Base-by-base conservation (phyloP, 768 basidiomycete species). In the Crepidotus variabilis region DNA sequence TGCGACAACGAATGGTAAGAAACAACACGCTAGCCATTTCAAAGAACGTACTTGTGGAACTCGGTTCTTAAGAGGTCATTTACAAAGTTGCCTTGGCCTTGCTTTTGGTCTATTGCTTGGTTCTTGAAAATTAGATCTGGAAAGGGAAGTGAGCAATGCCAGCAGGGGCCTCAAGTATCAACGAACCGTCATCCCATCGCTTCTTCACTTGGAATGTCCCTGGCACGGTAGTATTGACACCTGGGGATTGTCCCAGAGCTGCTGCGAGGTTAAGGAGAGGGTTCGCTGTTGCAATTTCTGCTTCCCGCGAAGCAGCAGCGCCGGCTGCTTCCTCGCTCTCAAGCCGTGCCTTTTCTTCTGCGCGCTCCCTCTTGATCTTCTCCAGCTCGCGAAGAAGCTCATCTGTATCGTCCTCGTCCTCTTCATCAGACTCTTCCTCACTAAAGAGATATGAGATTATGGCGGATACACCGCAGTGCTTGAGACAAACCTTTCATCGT, bases 111-210 rank as follows among this genome's bases (percentile, higher is more conserved):
- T 72, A 86, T 86, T 0, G 97, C 92, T 72, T 99, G 97, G 70
- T 98, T 98, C 77, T 98, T 98, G 84, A 98, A 98, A 66, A 98
- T 94, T 53, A 97, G 77, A 71, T 99, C 94, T 94, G 64, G 39
- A 28, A 24, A 13, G 16, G 2, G 16, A 53, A 46, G 45, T 8
- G 21, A 46, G 39, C 18, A 14, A 43, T 11, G 39, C 39, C 23
- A 56, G 55, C 47, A 56, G 56, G 23, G 54, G 60, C 47, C 54
- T 13, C 21, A 70, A 16, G 13, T 3, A 14, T 11, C 83, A 28
- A 28, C 28, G 23, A 20, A 92, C 92, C 94, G 65, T 97, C 94
- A 69, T 97, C 95, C 95, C 95, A 98, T 56, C 95, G 81, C 64
- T 87, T 79, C 74, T 95, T 95, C 50, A 97, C 94, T 18, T 92